These are phyloP conservation scores for Turnera subulata DNA, from an alignment of 345 rosid species.

Conservation along the genomic window DNA sequence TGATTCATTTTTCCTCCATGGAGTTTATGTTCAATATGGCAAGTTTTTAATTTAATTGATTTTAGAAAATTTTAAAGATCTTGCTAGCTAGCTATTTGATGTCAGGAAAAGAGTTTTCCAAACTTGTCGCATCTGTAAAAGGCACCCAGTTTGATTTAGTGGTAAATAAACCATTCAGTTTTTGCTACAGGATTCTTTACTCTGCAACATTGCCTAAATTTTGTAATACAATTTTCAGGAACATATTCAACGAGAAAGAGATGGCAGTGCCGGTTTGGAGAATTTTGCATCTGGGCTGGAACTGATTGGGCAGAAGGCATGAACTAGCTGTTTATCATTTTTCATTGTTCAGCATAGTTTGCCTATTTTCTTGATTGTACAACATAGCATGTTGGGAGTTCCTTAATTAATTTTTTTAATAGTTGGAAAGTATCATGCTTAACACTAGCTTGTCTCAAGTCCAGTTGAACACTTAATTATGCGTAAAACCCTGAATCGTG, in stretches of 20 bases:
- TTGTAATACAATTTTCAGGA: conserved; percentile 50
- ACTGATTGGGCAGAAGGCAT: conserved; percentile 81
- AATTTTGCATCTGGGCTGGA: conserved; percentile 91
- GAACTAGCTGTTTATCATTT: conserved; percentile 1
- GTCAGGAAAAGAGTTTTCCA: conserved; percentile 96
- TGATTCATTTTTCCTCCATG: no score
- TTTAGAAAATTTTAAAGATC: conserved; percentile 83
- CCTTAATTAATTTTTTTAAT: no score
- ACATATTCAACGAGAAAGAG: conserved; percentile 88
- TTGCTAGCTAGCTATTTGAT: conserved; percentile 95
- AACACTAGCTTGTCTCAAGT: no score
- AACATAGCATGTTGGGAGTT: no score
- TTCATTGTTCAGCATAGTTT: no score
- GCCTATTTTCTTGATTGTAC: no score
- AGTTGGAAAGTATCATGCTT: no score
- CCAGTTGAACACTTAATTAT: no score
- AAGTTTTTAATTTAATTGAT: no score
- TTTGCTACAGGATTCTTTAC: conserved; percentile 6
- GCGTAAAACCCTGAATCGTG: no score
- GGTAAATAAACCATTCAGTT: conserved; percentile 43
- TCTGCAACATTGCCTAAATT: conserved; percentile 6
- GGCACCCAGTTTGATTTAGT: conserved; percentile 98
- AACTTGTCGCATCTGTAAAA: conserved; percentile 97
- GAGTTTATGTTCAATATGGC: no score
- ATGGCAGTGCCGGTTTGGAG: conserved; percentile 81